These are phyloP conservation scores for Abrus precatorius DNA, from an alignment of 306 rosid species.

Conservation along the genomic window DNA sequence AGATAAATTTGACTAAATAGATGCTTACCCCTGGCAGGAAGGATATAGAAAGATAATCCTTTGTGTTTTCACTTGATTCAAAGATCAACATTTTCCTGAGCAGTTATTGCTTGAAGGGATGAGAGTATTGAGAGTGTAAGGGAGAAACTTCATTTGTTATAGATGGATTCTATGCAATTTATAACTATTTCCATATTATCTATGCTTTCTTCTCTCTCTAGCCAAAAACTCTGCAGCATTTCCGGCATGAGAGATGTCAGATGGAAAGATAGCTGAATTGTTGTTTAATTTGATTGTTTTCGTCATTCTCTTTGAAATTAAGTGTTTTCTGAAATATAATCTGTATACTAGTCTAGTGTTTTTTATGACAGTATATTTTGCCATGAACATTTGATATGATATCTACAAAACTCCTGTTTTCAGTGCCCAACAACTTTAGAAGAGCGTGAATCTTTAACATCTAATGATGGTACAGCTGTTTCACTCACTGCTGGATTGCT, in stretches of 20 bases:
- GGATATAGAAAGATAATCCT: constrained; percentile 19
- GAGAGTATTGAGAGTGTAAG: not conserved
- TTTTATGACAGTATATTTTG: constrained; percentile 13
- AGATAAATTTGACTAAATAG: not conserved
- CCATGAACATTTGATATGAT: constrained; percentile 22
- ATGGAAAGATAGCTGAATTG: constrained; percentile 14
- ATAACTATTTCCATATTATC: not conserved
- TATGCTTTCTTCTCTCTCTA: constrained; percentile 28
- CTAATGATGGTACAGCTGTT: constrained; percentile 54
- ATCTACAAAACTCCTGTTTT: constrained; percentile 45
- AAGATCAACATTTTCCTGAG: constrained; percentile 16
- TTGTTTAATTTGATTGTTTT: constrained; percentile 22
- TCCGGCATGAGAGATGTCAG: not conserved
- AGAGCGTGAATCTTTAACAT: constrained; percentile 63
- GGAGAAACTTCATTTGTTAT: constrained; percentile 25
- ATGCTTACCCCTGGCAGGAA: constrained; percentile 23
- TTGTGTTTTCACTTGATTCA: constrained; percentile 22
- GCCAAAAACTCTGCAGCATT: constrained; percentile 6
- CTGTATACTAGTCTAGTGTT: constrained; percentile 9
- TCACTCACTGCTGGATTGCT: constrained; percentile 66
- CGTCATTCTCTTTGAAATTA: constrained; percentile 13
- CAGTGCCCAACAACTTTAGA: constrained; percentile 76
- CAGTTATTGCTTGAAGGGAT: constrained; percentile 26
- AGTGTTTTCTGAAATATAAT: constrained; percentile 33
- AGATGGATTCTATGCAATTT: constrained; percentile 14